Base-by-base conservation (phyloP, 2,329 filamentous ascomycete genomes). In the Fragosphaeria purpurea region DNA sequence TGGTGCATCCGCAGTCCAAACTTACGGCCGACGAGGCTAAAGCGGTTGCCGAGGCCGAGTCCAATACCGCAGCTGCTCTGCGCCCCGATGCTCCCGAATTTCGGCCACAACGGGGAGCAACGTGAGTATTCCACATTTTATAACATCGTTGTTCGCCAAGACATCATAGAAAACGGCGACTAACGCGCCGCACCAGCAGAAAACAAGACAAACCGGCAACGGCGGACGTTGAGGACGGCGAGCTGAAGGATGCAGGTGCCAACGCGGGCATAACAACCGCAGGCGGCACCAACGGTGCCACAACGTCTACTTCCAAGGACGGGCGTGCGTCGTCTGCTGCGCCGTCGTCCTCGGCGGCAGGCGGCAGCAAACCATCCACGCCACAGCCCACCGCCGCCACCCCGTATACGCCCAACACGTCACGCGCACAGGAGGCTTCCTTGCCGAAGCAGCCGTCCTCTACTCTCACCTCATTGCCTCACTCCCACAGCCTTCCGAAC, bases 181-280 rank as follows among this genome's bases (percentile, higher is more conserved):
- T 49, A n/a, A 45, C 12, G n/a, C 37, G 54, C 47, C 61, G 58
- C 50, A 50, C 52, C 22, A 22, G 22, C 22, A 22, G 39, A 46
- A 59, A 11, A 55, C 53, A 32, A 63, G 68, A 46, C 56, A 62
- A 10, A 63, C 11, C 35, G 35, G 11, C 35, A 7, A 11, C 35
- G 11, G 35, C 64, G 1, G 80, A 83, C 54, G 77, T 79, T 48
- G 85, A 88, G 62, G 85, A 88, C 60, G 85, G 85, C 22, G 85
- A 88, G 62, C 83, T 87, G 31, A 78, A 81, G 55, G 84, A 87
- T 58, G 33, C 35, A 4, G 71, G 69, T 37, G 80, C 55, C 50
- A 35, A 54, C 48, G n/a, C n/a, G 41, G 7, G 22, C 31, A 9
- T 4, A 34, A 5, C 11, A 34, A 11, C 45, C 54, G 51, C 39